These are phyloP conservation scores for Hypoxylon crocopeplum DNA, from an alignment of 495 filamentous ascomycete species.

Conservation along the genomic window DNA sequence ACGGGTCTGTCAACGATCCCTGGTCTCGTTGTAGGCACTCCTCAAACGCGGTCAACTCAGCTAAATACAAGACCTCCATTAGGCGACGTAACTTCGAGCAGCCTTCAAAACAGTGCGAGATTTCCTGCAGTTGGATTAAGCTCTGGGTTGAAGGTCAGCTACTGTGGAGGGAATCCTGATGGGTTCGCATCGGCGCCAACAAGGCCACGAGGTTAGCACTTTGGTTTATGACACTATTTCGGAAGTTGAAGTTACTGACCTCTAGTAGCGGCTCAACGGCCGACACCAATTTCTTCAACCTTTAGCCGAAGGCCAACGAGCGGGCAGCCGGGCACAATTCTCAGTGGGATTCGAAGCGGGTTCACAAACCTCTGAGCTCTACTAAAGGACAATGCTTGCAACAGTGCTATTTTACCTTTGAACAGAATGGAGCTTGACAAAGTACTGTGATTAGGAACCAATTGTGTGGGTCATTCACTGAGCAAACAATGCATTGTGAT, in stretches of 20 bases:
- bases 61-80: slow-evolving; percentile 15
- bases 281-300: slow-evolving; percentile 19
- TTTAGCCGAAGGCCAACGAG: slow-evolving; percentile 12
- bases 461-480: neutral
- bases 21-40: slow-evolving; percentile 37
- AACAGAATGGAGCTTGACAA: too few species aligned
- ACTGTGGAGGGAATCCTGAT: slow-evolving; percentile 13
- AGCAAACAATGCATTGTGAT: slow-evolving; percentile 22
- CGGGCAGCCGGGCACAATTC: slow-evolving; percentile 16
- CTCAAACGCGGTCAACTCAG: slow-evolving; percentile 17
- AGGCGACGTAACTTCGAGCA: slow-evolving; percentile 7
- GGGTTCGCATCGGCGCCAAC: slow-evolving; percentile 13
- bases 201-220: slow-evolving; percentile 31
- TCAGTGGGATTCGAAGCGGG: slow-evolving; percentile 20
- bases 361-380: slow-evolving; percentile 15
- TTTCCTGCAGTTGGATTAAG: slow-evolving; percentile 34
- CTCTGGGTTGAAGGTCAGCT: slow-evolving; percentile 37
- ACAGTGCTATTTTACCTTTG: neutral
- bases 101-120: slow-evolving; percentile 8
- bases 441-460: too few species aligned
- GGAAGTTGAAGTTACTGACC: neutral
- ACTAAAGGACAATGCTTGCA: neutral
- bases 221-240: neutral
- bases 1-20: slow-evolving; percentile 39
- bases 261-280: slow-evolving; percentile 17